Conservation (phyloP, 2,329 filamentous ascomycete species). For the Colletotrichum simmondsii region DNA sequence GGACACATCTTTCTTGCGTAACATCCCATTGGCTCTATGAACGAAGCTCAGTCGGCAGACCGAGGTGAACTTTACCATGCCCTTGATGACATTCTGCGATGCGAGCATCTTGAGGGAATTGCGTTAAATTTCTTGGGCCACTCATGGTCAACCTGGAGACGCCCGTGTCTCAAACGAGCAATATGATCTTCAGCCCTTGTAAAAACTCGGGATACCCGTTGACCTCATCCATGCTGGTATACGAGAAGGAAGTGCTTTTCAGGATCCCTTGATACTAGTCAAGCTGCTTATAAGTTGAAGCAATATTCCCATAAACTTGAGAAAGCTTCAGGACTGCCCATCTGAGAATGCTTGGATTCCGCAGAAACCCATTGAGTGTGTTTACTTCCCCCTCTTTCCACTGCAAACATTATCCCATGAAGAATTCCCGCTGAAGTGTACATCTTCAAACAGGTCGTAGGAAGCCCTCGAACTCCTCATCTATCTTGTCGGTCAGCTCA, state of each 20-base stretch:
- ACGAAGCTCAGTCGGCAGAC: not conserved
- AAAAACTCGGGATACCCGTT: not conserved
- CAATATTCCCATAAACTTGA: not conserved
- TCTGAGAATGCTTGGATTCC: constrained; percentile 31
- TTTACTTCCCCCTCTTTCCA: not conserved
- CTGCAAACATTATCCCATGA: not conserved
- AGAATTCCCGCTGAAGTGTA: not conserved
- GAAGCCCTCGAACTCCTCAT: constrained; percentile 29
- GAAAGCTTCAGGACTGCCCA: not conserved
- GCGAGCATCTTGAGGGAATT: not conserved
- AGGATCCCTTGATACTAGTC: not conserved
- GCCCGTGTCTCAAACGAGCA: constrained; percentile 9
- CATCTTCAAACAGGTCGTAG: constrained; percentile 5
- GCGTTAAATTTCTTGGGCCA: not conserved
- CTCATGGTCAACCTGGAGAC: not conserved
- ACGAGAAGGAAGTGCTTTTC: not conserved
- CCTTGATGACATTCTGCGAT: constrained; percentile 4
- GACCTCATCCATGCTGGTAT: not conserved
- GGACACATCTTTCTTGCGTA: not conserved
- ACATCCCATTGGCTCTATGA: not conserved
- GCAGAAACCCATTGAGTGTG: constrained; percentile 30
- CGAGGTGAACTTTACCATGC: not conserved
- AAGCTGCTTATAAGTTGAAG: constrained; percentile 2
- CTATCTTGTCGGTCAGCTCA: constrained; percentile 6
- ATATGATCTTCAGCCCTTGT: not conserved